Evolutionary conservation across 805 yeast genomes (phyloP), one percentile per base, ranked within the genome.

Genomic region (Torulaspora indica): DNA sequence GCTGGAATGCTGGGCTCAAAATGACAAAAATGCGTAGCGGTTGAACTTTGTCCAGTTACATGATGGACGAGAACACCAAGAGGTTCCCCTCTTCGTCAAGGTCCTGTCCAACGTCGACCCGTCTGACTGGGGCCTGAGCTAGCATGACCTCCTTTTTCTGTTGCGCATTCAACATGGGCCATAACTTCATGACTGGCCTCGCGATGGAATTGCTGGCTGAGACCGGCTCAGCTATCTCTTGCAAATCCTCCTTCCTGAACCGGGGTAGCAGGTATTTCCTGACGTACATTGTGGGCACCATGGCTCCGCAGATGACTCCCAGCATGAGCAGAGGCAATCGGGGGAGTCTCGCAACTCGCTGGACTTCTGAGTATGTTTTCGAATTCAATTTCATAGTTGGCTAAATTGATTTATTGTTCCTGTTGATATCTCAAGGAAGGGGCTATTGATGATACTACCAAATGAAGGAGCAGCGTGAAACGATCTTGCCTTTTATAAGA

Each of bases 251-350:
- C 8, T 34, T 35, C 10, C 46, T 23, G 27, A 49, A 39, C 5
- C 41, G 48, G 3, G 60, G 58, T n/a, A 52, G 32, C 28, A 45
- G 45, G 28, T 54, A 51, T 25, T 48, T 43, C 27, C 56, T 45
- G 24, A 53, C 32, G 29, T 58, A 58, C 41, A 60, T 45, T 2
- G 63, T 52, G 4, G 66, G 66, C 3, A 60, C 55, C 25, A 56
- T 47, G 3, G 64, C 61, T 23, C 60, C 64, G 32, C 63, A 54
- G 2, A 54, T 51, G 10, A 55, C 33, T 7, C 63, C 66, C 24
- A 59, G 32, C 49, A 59, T 46, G 32, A 60, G 32, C 33, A 53
- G 54, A 28, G 48, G 54, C 47, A 59, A 53, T 17, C 55, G 51
- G 0, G 65, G 65, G 27, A 39, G 43, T 30, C 55, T 48, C 3